These are phyloP conservation scores for cucumber (Cucumis sativus) DNA, from an alignment of 306 rosid species.

Conservation along the genomic window DNA sequence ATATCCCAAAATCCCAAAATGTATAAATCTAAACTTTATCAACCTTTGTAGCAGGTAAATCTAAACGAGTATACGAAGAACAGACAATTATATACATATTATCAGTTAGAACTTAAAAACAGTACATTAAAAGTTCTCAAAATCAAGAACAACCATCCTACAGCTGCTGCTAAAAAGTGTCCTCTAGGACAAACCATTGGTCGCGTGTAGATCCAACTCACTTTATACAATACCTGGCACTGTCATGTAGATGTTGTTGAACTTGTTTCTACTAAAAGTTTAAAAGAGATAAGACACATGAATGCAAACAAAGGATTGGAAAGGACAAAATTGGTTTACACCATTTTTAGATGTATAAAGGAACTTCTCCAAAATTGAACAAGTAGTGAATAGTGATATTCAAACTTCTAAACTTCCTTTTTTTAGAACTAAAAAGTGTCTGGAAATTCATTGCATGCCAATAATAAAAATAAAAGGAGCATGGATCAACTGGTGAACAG, in stretches of 20 bases:
- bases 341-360: neutral
- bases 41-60: neutral
- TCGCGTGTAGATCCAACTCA: neutral
- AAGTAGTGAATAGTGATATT: neutral
- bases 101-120: neutral
- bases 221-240: neutral
- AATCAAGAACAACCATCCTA: neutral
- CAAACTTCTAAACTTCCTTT: neutral
- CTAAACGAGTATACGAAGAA: too few species aligned
- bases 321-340: neutral
- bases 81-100: neutral
- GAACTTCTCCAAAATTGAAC: neutral
- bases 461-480: neutral
- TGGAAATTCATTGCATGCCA: neutral
- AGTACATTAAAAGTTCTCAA: neutral
- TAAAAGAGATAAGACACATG: neutral
- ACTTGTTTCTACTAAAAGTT: neutral
- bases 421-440: neutral
- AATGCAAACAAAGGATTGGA: neutral
- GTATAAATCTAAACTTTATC: neutral
- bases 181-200: neutral
- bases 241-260: neutral
- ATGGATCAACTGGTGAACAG: neutral
- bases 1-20: neutral
- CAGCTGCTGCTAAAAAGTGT: neutral